Conservation (phyloP, 2,329 filamentous ascomycete genomes). For the Moelleriella libera region DNA sequence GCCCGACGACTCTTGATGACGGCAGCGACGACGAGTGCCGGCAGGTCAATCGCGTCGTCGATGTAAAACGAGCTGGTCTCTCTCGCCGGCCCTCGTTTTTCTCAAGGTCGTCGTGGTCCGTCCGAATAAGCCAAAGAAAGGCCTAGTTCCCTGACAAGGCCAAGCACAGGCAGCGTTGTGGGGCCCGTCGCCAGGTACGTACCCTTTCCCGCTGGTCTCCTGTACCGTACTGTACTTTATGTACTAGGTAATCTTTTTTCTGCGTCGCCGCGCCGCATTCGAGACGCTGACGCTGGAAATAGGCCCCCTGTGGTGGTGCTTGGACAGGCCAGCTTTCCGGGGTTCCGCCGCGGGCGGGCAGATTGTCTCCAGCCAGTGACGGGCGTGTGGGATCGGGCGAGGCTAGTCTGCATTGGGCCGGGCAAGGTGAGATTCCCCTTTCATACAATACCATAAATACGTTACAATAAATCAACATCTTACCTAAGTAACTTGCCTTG, state of each 20-base stretch:
- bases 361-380: not conserved
- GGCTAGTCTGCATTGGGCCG: slow-evolving; percentile 1
- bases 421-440: slow-evolving; percentile 1
- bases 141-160: slow-evolving; percentile 7
- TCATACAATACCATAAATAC: not conserved
- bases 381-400: not conserved
- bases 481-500: no score
- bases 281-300: not conserved
- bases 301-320: not conserved
- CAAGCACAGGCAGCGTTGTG: not conserved
- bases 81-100: slow-evolving; percentile 18
- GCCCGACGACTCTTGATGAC: no score
- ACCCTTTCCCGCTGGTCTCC: not conserved
- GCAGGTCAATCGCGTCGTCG: slow-evolving; percentile 1
- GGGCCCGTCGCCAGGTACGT: slow-evolving; percentile 1
- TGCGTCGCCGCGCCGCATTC: not conserved
- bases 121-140: slow-evolving; percentile 23
- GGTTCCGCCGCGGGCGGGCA: not conserved
- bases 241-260: not conserved
- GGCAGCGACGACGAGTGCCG: no score
- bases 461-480: no score
- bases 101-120: slow-evolving; percentile 19
- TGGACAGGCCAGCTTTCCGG: not conserved
- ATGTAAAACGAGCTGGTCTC: slow-evolving; percentile 10
- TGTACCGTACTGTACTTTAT: no score